Conservation (phyloP, 306 rosid genomes). For the Elaeagnus macrophylla region DNA sequence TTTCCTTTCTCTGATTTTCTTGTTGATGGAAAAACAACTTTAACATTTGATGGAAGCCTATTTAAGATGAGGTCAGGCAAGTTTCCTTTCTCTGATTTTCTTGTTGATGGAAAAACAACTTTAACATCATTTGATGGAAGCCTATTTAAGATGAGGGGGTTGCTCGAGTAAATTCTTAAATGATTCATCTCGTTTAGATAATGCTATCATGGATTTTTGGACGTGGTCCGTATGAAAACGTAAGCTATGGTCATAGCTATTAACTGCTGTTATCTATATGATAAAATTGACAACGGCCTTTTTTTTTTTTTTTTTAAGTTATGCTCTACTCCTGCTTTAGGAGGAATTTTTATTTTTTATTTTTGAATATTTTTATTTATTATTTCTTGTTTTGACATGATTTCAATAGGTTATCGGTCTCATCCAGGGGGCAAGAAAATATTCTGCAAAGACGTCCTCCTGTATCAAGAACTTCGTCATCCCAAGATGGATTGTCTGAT, state of each 20-base stretch:
- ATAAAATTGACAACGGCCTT: too few relatives aligned
- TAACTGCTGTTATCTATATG: too few relatives aligned
- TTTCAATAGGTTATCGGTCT: conserved; percentile 26
- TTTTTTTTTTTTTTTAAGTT: too few relatives aligned
- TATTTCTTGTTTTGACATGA: background rate
- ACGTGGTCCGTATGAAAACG: too few relatives aligned
- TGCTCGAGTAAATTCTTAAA: background rate
- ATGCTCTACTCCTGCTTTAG: too few relatives aligned
- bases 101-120: background rate
- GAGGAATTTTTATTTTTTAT: too few relatives aligned
- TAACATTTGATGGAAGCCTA: background rate
- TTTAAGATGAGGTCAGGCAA: conserved; percentile 16
- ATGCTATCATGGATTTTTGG: too few relatives aligned
- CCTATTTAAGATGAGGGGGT: background rate
- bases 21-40: background rate
- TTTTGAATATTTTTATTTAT: background rate
- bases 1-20: background rate
- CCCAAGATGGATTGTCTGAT: conserved; percentile 47
- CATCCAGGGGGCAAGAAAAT: conserved; percentile 32
- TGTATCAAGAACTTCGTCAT: conserved; percentile 26
- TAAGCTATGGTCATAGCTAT: too few relatives aligned
- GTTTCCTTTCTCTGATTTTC: background rate
- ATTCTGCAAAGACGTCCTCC: conserved; percentile 45
- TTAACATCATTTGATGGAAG: background rate
- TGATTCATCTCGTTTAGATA: background rate